Evolutionary conservation across 108 stramenopile species (phyloP), one percentile per base, ranked within the genome.

Genomic region (Fistulifera pelliculosa): DNA sequence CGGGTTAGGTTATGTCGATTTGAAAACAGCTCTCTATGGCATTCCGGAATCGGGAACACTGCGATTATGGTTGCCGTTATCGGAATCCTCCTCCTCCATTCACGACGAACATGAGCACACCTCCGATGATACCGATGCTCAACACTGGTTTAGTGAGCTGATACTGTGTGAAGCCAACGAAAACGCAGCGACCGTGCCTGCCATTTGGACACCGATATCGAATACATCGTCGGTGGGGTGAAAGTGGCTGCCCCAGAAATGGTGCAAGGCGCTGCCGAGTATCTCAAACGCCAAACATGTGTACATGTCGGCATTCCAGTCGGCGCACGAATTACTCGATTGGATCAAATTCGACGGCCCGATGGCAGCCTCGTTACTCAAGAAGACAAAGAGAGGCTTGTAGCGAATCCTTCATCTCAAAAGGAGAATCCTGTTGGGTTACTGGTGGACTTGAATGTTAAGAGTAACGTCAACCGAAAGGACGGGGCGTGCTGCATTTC

Each of bases 121-220:
- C n/a, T 27, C 66, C 52, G 49, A 62, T 7, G 61, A 47, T 24
- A 38, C 40, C 4, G 58, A 71, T 38, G 88, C 81, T 17, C 41
- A 66, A 19, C 63, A 69, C 13, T 87, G 74, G 73, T 84, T 83
- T 56, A 77, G 85, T 47, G 64, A 66, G 18, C 44, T 91, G 13
- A 63, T 91, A 1, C 17, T 91, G 23, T 91, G 90, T 51, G 90
- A 91, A 76, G 90, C 83, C 17, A 91, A 91, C 52, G 90, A 91
- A 52, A 78, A 82, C 68, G 90, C 41, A 65, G 65, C 2, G 66
- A 68, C 44, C 70, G 75, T 2, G 90, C 83, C 38, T 91, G 90
- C 60, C 72, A 80, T 35, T 64, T 83, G 61, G 54, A 81, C 49
- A 58, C 53, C 21, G 90, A 91, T 56, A 42, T 91, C 27, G 31